Conservation (phyloP, 257 asterid species). For the Agastache rugosa region DNA sequence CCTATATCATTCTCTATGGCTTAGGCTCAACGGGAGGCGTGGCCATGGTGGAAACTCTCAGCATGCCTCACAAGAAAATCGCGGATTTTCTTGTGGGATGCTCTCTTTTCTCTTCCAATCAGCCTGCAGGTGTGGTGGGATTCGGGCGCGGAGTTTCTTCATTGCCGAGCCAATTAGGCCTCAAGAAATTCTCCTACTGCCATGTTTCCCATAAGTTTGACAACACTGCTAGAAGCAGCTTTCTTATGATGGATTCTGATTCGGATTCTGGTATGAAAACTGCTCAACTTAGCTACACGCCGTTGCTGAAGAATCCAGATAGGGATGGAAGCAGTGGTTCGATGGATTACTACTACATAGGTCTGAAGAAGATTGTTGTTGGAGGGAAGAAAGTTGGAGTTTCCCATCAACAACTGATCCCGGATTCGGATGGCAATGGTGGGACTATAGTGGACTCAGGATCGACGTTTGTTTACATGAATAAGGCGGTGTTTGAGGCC, state of each 20-base stretch:
- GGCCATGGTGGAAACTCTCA: slow-evolving; percentile 68
- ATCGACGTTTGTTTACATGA: slow-evolving; percentile 71
- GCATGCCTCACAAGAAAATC: slow-evolving; percentile 46
- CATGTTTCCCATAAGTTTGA: slow-evolving; percentile 71
- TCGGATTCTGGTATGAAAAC: slow-evolving; percentile 52
- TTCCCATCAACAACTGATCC: slow-evolving; percentile 48
- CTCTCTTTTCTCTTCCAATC: slow-evolving; percentile 67
- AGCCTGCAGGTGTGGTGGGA: slow-evolving; percentile 87
- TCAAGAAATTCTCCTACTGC: slow-evolving; percentile 80
- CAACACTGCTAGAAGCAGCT: slow-evolving; percentile 53
- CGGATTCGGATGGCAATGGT: slow-evolving; percentile 65
- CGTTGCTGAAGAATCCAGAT: slow-evolving; percentile 52
- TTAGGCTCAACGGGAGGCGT: slow-evolving; percentile 81
- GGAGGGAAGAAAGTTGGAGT: slow-evolving; percentile 68
- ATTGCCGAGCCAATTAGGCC: slow-evolving; percentile 69
- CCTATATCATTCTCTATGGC: slow-evolving; percentile 76
- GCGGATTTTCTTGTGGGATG: slow-evolving; percentile 74
- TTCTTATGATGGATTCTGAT: slow-evolving; percentile 53
- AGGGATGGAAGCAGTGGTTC: slow-evolving; percentile 41
- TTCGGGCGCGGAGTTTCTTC: slow-evolving; percentile 79
- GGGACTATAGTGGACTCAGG: slow-evolving; percentile 95
- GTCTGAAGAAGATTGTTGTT: slow-evolving; percentile 57
- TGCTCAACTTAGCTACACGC: slow-evolving; percentile 51
- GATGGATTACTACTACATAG: slow-evolving; percentile 65
- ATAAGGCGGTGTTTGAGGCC: slow-evolving; percentile 41